These are phyloP conservation scores for Nemania sp. DNA, from an alignment of 2,329 filamentous ascomycete genomes.

Conservation along the genomic window DNA sequence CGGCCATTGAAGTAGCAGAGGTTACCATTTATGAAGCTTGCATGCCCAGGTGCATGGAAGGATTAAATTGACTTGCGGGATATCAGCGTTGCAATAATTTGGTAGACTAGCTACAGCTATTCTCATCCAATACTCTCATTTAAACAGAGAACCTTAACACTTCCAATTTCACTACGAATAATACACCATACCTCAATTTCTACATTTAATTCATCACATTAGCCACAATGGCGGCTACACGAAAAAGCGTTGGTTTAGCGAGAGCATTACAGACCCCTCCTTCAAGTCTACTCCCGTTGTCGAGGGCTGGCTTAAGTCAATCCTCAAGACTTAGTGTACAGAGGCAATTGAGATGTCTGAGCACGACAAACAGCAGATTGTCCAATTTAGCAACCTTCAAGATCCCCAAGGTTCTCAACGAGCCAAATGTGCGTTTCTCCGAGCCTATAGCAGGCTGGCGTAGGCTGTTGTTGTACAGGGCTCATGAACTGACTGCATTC, in stretches of 20 bases:
- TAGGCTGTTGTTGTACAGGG: background rate
- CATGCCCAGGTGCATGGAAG: conserved; percentile 8
- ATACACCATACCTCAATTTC: background rate
- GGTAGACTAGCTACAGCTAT: background rate
- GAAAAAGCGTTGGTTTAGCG: conserved; percentile 43
- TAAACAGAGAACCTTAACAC: background rate
- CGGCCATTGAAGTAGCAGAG: conserved; percentile 29
- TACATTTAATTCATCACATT: background rate
- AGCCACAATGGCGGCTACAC: conserved; percentile 43
- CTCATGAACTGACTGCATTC: conserved; percentile 16
- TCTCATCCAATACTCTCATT: background rate
- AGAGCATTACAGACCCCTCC: conserved; percentile 42
- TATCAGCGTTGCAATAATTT: background rate
- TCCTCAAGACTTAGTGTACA: background rate
- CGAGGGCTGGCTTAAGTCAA: conserved; percentile 20
- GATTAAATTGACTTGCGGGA: background rate
- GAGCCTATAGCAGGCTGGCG: background rate
- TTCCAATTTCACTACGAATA: background rate
- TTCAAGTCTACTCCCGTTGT: conserved; percentile 26
- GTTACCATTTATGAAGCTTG: conserved; percentile 25
- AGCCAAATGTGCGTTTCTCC: conserved; percentile 83
- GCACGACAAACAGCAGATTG: conserved; percentile 51
- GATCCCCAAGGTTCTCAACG: conserved; percentile 87
- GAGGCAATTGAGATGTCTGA: conserved; percentile 42
- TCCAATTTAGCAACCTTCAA: conserved; percentile 85